Base-by-base conservation (phyloP, 2,329 filamentous ascomycete species). In the Diplodia intermedia region DNA sequence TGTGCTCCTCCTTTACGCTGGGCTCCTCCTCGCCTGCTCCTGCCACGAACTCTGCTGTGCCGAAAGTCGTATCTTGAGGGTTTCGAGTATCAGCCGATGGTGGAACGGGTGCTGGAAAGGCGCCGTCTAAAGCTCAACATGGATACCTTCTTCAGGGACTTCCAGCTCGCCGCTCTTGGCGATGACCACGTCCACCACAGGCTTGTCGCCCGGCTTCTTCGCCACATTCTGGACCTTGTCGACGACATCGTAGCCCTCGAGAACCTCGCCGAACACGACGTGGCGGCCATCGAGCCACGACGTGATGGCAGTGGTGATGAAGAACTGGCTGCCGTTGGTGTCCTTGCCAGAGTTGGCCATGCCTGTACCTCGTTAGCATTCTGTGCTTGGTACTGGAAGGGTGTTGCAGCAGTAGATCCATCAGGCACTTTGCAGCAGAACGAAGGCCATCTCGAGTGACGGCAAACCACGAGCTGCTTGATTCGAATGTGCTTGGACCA, bases 141-240 rank as follows among this genome's bases (percentile, higher is more conserved):
- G 91, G 85, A 93, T 94, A 95, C 92, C 92, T 95, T 95, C 92
- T 85, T 88, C 85, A 79, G 91, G 90, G 73, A 94, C 90, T 80
- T 90, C 86, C 75, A 95, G 84, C 86, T 94, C 91, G 81, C 92
- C 92, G 82, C 90, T 92, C 87, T 93, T 92, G 79, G 80, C 86
- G 77, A 96, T 93, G 85, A 89, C 94, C 82, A 95, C 85, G 23
- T 84, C 78, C 82, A 89, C 82, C 70, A 79, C 78, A 33, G 92
- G 92, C 82, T 88, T 91, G 83, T 94, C 91, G 73, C 87, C 86
- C 54, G 83, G 74, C 71, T 79, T 81, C 78, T 91, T 94, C 76
- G 86, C 80, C 72, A 85, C 84, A 74, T 90, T 88, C 85, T 95
- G 89, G 75, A 95, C 93, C 84, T 89, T 88, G 77, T 91, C 88